Percentiles rank a stretch among this genome's conserved stretches.
Conservation (phyloP, 345 rosid species). For the Murraya koenigii region DNA sequence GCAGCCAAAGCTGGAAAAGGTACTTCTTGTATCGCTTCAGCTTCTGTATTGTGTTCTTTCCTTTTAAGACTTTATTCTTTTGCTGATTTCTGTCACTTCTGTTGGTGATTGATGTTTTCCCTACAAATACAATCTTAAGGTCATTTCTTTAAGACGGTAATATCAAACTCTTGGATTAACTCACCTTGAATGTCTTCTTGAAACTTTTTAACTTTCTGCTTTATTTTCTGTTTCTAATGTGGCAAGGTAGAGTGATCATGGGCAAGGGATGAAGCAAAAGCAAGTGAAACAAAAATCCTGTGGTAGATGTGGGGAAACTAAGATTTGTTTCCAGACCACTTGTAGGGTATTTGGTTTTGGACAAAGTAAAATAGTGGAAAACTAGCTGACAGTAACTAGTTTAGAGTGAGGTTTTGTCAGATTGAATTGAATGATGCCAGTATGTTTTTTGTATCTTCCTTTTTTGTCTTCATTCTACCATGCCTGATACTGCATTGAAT, state of each 20-base stretch:
- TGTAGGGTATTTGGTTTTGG: not conserved
- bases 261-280: not conserved
- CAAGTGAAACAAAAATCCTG: not conserved
- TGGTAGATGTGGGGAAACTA: not conserved
- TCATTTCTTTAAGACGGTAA: not conserved
- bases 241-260: not conserved
- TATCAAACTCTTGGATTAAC: not conserved
- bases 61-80: not conserved
- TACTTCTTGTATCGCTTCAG: conserved; percentile 26
- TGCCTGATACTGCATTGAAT: not conserved
- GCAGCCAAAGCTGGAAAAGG: conserved; percentile 99
- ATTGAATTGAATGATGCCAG: not conserved
- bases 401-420: not conserved
- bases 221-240: not conserved
- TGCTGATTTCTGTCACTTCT: not conserved
- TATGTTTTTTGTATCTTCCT: not conserved
- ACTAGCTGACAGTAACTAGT: not conserved
- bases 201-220: not conserved
- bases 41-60: not conserved
- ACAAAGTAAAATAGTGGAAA: not conserved
- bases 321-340: not conserved
- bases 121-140: not conserved
- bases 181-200: not conserved
- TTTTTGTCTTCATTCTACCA: not conserved
- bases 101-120: conserved; percentile 1